Percentiles rank a stretch among this genome's conserved stretches.
phyloP scores from a whole-genome alignment of 1,284 basidiomycete genomes.

The Coniferiporia sulphurascens region DNA sequence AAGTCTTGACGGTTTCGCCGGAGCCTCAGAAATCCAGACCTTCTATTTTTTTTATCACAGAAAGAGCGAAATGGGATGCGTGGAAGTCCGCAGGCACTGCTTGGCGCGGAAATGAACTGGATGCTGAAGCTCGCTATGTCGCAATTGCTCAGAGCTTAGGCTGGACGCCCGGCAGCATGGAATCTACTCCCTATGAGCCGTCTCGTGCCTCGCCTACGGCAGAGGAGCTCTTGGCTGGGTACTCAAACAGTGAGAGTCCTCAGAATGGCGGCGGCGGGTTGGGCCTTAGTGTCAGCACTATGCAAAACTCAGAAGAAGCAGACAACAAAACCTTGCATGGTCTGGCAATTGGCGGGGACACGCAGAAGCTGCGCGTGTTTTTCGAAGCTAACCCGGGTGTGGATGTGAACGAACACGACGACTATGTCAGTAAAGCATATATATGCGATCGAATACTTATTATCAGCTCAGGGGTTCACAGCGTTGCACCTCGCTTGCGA shows the following conservation, averaged over 20 bases:
- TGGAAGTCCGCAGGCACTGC: conserved; percentile 57
- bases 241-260: conserved; percentile 37
- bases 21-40: conserved; percentile 59
- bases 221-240: conserved; percentile 29
- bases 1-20: conserved; percentile 59
- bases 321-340: conserved; percentile 49
- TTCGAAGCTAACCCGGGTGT: conserved; percentile 37
- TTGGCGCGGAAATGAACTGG: conserved; percentile 38
- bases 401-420: conserved; percentile 45
- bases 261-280: conserved; percentile 35
- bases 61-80: conserved; percentile 85
- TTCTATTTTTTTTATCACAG: conserved; percentile 76
- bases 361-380: conserved; percentile 39
- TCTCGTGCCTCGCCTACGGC: conserved; percentile 18
- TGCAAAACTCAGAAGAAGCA: conserved; percentile 41
- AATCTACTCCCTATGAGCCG: conserved; percentile 12
- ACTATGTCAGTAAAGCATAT: conserved; percentile 49
- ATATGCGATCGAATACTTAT: background rate
- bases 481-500: conserved; percentile 83
- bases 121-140: conserved; percentile 61
- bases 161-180: conserved; percentile 47
- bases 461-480: conserved; percentile 65
- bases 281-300: conserved; percentile 60
- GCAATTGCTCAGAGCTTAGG: conserved; percentile 64
- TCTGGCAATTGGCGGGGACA: conserved; percentile 56